Base-by-base conservation (phyloP, 2,329 filamentous ascomycete genomes). In the Hypoxylon sp. region DNA sequence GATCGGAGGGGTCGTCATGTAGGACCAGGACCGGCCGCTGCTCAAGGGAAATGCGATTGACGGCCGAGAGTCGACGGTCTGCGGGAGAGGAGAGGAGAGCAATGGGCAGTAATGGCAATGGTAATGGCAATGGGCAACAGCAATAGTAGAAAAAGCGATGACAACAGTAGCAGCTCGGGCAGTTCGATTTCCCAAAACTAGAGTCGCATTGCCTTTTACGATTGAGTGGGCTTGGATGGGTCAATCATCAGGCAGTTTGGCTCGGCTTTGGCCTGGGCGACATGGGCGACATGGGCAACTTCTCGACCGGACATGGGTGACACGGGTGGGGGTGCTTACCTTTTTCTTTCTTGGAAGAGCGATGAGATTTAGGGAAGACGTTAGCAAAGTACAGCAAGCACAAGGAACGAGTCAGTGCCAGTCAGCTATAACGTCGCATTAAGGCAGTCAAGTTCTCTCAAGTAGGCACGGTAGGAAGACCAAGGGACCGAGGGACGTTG, bases 291-390 rank as follows among this genome's bases (percentile, higher is more conserved):
- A n/a, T n/a, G n/a, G n/a, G n/a, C n/a, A n/a, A n/a, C n/a, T n/a
- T n/a, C n/a, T n/a, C n/a, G n/a, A n/a, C n/a, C n/a, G n/a, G n/a
- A n/a, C n/a, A n/a, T n/a, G n/a, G n/a, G n/a, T 54, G 60, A 63
- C 62, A 63, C 61, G 62, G 62, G 59, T 60, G 60, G 58, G 60
- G 57, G n/a, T n/a, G n/a, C n/a, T n/a, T n/a, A n/a, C n/a, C n/a
- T n/a, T n/a, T n/a, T n/a, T n/a, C n/a, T n/a, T n/a, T n/a, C n/a
- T n/a, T n/a, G n/a, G n/a, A n/a, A n/a, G n/a, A n/a, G n/a, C n/a
- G n/a, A n/a, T n/a, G n/a, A n/a, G n/a, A n/a, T n/a, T n/a, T n/a
- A n/a, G n/a, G n/a, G n/a, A n/a, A n/a, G n/a, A n/a, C n/a, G n/a
- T n/a, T n/a, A n/a, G n/a, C n/a, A n/a, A n/a, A n/a, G n/a, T n/a